Conservation (phyloP, 257 asterid genomes). For the Lantana camara region DNA sequence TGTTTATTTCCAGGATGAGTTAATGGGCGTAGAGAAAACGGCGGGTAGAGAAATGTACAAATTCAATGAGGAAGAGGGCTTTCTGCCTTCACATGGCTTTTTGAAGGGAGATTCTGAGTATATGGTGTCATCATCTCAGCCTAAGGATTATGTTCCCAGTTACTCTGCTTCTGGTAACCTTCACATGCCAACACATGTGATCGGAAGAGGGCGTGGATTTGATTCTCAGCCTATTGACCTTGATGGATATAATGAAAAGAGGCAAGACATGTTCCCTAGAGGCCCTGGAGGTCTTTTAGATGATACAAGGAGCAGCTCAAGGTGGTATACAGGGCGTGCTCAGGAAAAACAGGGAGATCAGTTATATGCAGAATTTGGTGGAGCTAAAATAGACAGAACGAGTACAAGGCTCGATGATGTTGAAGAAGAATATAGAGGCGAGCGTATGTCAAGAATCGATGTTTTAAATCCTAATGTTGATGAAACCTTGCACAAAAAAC, state of each 20-base stretch:
- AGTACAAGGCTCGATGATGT: conserved; percentile 33
- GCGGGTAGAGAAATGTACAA: conserved; percentile 27
- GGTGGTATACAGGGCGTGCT: conserved; percentile 37
- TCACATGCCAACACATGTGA: conserved; percentile 33
- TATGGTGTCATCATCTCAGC: conserved; percentile 38
- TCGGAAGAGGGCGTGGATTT: conserved; percentile 31
- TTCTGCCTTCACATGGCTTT: conserved; percentile 31
- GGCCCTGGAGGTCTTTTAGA: conserved; percentile 37
- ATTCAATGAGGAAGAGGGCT: conserved; percentile 35
- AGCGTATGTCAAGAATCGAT: conserved; percentile 36
- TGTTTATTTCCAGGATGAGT: conserved; percentile 32
- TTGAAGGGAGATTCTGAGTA: conserved; percentile 36
- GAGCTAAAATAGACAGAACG: conserved; percentile 24
- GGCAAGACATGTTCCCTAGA: conserved; percentile 35
- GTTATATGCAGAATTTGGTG: conserved; percentile 36
- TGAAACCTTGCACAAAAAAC: conserved; percentile 37
- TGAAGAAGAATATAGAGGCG: conserved; percentile 45
- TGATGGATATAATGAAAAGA: conserved; percentile 39
- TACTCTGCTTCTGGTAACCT: conserved; percentile 31
- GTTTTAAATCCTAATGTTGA: conserved; percentile 30
- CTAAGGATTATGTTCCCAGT: conserved; percentile 33
- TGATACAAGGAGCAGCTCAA: conserved; percentile 41
- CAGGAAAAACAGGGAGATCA: conserved; percentile 38
- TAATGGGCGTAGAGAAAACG: conserved; percentile 31
- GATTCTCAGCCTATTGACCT: conserved; percentile 34